Evolutionary conservation across 345 rosid genomes (phyloP).

Genomic region (Toxicodendron radicans): DNA sequence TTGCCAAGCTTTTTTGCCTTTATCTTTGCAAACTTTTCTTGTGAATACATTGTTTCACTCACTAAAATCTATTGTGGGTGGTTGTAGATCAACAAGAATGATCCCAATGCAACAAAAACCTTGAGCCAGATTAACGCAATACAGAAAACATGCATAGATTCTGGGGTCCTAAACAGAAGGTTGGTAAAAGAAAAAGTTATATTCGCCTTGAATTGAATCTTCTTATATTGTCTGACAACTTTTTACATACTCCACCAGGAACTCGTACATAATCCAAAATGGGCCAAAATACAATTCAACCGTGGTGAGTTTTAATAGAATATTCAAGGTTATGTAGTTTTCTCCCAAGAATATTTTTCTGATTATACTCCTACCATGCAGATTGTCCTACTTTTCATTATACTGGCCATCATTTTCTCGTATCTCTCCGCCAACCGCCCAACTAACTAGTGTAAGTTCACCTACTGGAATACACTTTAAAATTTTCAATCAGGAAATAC

Average conservation of each 20-base stretch:
- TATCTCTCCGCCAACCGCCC: constrained; percentile 35
- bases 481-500: neutral
- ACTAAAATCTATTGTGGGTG: neutral
- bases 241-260: constrained; percentile 40
- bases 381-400: constrained; percentile 38
- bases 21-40: constrained; percentile 4
- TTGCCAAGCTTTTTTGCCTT: neutral
- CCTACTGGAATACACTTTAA: neutral
- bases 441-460: constrained; percentile 26
- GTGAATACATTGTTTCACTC: neutral
- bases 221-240: neutral
- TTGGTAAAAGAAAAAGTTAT: constrained; percentile 9
- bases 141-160: constrained; percentile 61
- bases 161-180: constrained; percentile 64
- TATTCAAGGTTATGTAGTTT: neutral
- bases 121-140: constrained; percentile 59
- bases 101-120: constrained; percentile 71
- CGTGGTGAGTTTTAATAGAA: constrained; percentile 30
- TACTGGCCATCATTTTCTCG: constrained; percentile 40
- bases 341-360: neutral
- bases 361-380: constrained; percentile 29
- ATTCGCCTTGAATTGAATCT: neutral
- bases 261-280: constrained; percentile 40
- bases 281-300: constrained; percentile 26
- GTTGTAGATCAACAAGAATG: constrained; percentile 61